These are phyloP conservation scores for Ustilago shanxiensis DNA, from an alignment of 1,284 basidiomycete species.

Conservation along the genomic window DNA sequence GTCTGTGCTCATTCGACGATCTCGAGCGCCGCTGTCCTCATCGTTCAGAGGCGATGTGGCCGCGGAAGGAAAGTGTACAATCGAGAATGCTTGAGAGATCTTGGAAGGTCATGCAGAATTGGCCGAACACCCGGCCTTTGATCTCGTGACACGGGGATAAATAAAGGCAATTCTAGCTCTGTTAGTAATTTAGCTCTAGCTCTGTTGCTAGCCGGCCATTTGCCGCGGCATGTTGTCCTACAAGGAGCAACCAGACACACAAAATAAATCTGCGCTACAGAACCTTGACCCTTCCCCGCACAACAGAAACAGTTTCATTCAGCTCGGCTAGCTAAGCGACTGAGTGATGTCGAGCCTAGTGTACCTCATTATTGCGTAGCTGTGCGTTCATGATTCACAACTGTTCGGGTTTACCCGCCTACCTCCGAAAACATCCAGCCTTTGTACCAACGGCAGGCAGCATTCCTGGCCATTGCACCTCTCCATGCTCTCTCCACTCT, in stretches of 20 bases:
- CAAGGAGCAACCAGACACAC: neutral
- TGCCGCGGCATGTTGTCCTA: conserved; percentile 3
- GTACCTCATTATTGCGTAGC: neutral
- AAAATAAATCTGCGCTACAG: neutral
- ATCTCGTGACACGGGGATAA: conserved; percentile 1
- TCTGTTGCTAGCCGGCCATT: neutral
- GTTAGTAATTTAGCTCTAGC: neutral
- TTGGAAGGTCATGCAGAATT: conserved; percentile 1
- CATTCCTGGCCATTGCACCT: neutral
- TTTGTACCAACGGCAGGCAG: conserved; percentile 5
- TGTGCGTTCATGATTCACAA: neutral
- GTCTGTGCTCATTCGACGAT: conserved; percentile 16
- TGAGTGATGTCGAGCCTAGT: neutral
- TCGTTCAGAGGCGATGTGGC: neutral
- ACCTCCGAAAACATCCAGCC: conserved; percentile 13
- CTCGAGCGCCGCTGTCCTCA: neutral
- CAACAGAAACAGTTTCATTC: neutral
- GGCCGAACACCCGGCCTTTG: neutral
- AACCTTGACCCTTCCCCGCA: neutral
- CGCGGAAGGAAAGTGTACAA: too few relatives aligned
- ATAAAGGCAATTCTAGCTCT: neutral
- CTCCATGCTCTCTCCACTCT: neutral
- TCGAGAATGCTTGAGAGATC: neutral
- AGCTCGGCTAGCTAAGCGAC: neutral
- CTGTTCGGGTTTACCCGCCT: conserved; percentile 20